Percentiles rank a stretch among this genome's conserved stretches.
phyloP scores from a whole-genome alignment of 305 asterid genomes.

The Stenogyne calaminthoides region DNA sequence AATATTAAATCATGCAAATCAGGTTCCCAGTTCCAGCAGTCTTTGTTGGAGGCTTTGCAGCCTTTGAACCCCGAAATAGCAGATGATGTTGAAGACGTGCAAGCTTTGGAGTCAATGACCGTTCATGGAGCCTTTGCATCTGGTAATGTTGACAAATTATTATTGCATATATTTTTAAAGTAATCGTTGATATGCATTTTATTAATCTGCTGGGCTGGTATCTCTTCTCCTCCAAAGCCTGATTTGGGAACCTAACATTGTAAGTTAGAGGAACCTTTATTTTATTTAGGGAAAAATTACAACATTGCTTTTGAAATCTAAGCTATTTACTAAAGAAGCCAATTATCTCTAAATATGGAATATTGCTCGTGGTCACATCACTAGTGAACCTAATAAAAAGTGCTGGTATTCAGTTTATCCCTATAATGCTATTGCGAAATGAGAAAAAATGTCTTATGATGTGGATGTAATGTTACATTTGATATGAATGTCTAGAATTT shows the following conservation, averaged over 20 bases:
- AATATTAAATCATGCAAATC: constrained; percentile 26
- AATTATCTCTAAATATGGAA: not conserved
- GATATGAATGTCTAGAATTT: not conserved
- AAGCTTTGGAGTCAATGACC: constrained; percentile 69
- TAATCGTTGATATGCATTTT: not conserved
- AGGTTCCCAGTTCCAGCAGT: constrained; percentile 48
- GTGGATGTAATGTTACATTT: not conserved
- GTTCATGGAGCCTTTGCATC: constrained; percentile 77
- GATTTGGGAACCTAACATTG: not conserved
- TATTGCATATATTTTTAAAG: not conserved
- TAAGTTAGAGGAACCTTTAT: not conserved
- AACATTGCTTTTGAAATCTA: not conserved
- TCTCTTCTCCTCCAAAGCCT: constrained; percentile 7
- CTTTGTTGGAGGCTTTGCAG: constrained; percentile 56
- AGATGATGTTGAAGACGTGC: constrained; percentile 66
- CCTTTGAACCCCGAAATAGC: constrained; percentile 70
- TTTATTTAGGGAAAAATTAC: not conserved
- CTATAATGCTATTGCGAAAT: not conserved
- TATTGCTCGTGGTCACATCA: not conserved
- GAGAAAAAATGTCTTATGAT: not conserved
- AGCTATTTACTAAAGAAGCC: not conserved
- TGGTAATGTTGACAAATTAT: constrained; percentile 45
- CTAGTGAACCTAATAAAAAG: not conserved
- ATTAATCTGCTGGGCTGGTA: constrained; percentile 1
- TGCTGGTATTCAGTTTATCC: not conserved